These are phyloP conservation scores for Chalciporus pseudorubinellus DNA, from an alignment of 768 basidiomycete species.

Conservation along the genomic window DNA sequence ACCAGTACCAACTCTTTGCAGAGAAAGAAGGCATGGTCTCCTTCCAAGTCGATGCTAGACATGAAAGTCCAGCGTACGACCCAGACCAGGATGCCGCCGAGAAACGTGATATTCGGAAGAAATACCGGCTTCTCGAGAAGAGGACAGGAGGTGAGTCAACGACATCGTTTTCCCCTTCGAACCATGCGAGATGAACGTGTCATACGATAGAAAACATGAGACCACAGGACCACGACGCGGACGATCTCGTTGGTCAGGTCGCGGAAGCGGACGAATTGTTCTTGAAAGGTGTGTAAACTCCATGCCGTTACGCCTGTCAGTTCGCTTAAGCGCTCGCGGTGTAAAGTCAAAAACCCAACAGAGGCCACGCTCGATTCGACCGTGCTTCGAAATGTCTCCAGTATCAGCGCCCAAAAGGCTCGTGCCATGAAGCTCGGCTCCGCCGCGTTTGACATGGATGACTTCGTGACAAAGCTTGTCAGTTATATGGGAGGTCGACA, in stretches of 20 bases:
- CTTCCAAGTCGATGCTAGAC: conserved; percentile 5
- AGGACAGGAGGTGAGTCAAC: conserved; percentile 56
- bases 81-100: conserved; percentile 84
- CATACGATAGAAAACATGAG: conserved; percentile 42
- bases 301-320: conserved; percentile 1
- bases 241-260: conserved; percentile 55
- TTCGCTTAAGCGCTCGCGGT: neutral
- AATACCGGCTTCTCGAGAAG: conserved; percentile 67
- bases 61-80: conserved; percentile 55
- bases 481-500: conserved; percentile 73
- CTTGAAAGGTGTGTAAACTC: conserved; percentile 48
- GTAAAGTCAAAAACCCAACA: conserved; percentile 70
- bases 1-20: neutral
- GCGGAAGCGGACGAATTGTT: conserved; percentile 61
- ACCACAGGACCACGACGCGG: conserved; percentile 54
- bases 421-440: conserved; percentile 85
- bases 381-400: conserved; percentile 73
- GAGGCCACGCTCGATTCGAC: conserved; percentile 90
- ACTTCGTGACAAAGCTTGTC: conserved; percentile 76
- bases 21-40: conserved; percentile 17
- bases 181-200: conserved; percentile 1
- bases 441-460: conserved; percentile 89
- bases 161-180: neutral
- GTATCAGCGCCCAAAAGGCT: conserved; percentile 82
- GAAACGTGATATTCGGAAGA: conserved; percentile 68